Percentiles rank a stretch among this genome's conserved stretches.
Evolutionary conservation across 2,329 filamentous ascomycete species (phyloP).

Genomic region (Nemania bipapillata): DNA sequence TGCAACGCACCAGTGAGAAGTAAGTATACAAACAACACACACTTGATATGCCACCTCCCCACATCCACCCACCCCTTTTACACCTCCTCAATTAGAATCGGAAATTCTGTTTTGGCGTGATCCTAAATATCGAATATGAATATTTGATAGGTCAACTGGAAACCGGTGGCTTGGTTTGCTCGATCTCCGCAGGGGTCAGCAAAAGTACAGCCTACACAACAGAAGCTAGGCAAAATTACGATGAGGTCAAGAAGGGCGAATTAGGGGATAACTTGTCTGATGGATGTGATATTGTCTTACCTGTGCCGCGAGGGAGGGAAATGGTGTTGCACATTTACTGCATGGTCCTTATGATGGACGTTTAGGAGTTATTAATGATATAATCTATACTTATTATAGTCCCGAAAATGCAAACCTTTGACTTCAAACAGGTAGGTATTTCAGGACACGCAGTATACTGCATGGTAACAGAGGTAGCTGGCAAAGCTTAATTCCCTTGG

Average conservation of each 20-base stretch:
- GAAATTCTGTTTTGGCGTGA: slow-evolving; percentile 3
- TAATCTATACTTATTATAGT: neutral
- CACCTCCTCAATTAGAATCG: neutral
- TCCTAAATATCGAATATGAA: neutral
- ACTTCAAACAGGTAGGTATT: neutral
- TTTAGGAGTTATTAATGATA: no score
- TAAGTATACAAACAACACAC: neutral
- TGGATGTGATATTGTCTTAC: slow-evolving; percentile 5
- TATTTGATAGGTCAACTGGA: slow-evolving; percentile 17
- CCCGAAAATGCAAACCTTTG: neutral
- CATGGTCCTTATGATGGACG: slow-evolving; percentile 2
- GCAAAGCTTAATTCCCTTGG: slow-evolving; percentile 22
- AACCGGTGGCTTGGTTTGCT: slow-evolving; percentile 16
- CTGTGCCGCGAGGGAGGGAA: no score
- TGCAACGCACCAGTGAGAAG: neutral
- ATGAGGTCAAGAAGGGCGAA: neutral
- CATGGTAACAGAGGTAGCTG: neutral
- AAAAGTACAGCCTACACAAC: slow-evolving; percentile 11
- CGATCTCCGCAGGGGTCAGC: slow-evolving; percentile 20
- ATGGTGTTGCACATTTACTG: no score
- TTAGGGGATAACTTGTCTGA: neutral
- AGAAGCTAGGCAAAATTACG: neutral
- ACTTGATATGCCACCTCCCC: neutral
- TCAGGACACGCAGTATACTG: neutral
- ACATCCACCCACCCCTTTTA: neutral